A percentile compares a stretch with the other conserved stretches of the same genome.
Evolutionary conservation across 1,284 basidiomycete genomes (phyloP).

Genomic region (Clitocybe nebularis): DNA sequence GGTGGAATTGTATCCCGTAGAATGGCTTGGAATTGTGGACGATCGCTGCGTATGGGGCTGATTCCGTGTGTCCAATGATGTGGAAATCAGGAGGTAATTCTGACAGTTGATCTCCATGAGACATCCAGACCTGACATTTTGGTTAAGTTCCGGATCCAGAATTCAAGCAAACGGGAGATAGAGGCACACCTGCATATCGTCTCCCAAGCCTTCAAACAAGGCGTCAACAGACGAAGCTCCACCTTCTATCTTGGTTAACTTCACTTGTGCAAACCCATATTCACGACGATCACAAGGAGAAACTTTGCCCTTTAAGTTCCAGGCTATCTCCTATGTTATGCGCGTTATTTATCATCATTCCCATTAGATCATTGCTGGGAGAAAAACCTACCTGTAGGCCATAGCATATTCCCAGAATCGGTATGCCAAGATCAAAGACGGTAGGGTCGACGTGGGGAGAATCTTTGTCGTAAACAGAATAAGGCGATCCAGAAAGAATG

Average conservation of each 20-base stretch:
- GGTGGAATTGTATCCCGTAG: conserved; percentile 99
- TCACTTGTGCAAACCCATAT: conserved; percentile 88
- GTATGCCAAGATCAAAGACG: conserved; percentile 91
- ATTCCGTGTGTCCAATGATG: conserved; percentile 83
- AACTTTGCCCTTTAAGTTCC: conserved; percentile 85
- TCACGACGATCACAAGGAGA: conserved; percentile 90
- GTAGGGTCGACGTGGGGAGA: conserved; percentile 94
- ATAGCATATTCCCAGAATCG: conserved; percentile 97
- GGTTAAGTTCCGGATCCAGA: conserved; percentile 7
- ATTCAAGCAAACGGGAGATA: conserved; percentile 2
- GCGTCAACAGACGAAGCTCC: conserved; percentile 60
- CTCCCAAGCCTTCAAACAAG: conserved; percentile 82
- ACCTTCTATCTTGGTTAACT: conserved; percentile 67
- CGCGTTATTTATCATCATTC: too few relatives aligned
- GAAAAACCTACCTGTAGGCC: conserved; percentile 76
- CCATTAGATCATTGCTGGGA: too few relatives aligned
- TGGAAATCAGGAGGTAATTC: conserved; percentile 82
- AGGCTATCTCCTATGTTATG: conserved; percentile 89
- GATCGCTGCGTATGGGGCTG: conserved; percentile 92
- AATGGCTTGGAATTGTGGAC: conserved; percentile 88
- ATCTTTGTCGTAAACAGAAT: conserved; percentile 93
- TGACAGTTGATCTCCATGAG: conserved; percentile 94
- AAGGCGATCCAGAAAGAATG: conserved; percentile 97
- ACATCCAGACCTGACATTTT: conserved; percentile 93
- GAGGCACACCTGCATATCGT: conserved; percentile 73